Evolutionary conservation across 2,329 filamentous ascomycete genomes (phyloP), one percentile per base, ranked within the genome.

Genomic region (Drechmeria coniospora): DNA sequence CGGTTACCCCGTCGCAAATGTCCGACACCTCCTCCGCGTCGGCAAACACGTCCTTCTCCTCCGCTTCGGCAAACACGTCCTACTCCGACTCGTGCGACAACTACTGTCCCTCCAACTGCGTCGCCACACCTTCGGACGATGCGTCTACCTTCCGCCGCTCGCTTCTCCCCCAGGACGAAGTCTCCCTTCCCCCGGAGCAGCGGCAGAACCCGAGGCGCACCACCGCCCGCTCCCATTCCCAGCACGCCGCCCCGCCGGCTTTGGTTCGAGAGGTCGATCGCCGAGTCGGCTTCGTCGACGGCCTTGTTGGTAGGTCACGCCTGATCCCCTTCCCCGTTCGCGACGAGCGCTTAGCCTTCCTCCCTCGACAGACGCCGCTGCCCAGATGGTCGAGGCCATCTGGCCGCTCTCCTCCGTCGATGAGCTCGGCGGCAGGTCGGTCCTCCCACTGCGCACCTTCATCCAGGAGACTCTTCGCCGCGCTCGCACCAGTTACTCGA

Each of bases 401-500:
- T 98, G 90, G 90, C 86, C 90, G 25, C 66, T 87, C 23, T 92
- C 87, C 30, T 86, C 82, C 33, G 73, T 78, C 43, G 75, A 66
- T 43, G 80, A 87, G 47, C 61, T 69, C 37, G 75, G 72, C 33
- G 68, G 67, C 47, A 82, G 79, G 50, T 74, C 79, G 28, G 80
- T 94, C 35, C 62, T 98, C 39, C 86, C 87, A 33, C 65, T 98
- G 44, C 80, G 86, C 41, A 92, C 79, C 29, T 98, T 95, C 51
- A 95, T 98, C 44, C 86, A 95, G 56, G 90, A 95, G 64, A 95
- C 90, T 13, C 65, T 98, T 39, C 80, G 86, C 42, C 75, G 90
- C 44, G 98, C 90, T 34, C 77, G 87, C 45, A 93, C 90, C 23
- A 94, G 86, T 59, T 98, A 94, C 59, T 95, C 87, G 33, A 98